A percentile compares a stretch with the other conserved stretches of the same genome.
phyloP scores from a whole-genome alignment of 1,139 yeast species.

The Hansenula anomala region DNA sequence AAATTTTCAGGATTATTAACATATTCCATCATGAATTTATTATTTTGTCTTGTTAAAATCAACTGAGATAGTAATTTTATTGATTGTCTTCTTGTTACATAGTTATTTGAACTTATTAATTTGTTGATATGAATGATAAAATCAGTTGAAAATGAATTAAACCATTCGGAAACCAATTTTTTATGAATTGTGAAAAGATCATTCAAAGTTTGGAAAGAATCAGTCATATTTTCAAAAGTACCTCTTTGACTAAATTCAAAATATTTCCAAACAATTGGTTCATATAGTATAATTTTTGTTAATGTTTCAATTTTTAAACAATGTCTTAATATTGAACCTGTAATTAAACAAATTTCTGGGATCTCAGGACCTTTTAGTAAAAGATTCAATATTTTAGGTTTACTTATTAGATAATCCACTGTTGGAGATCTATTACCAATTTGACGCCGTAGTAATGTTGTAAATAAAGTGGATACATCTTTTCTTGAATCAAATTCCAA shows the following conservation, averaged over 20 bases:
- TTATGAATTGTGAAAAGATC: slow-evolving; percentile 70
- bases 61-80: slow-evolving; percentile 72
- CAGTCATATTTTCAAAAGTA: slow-evolving; percentile 87
- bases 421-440: slow-evolving; percentile 74
- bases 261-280: slow-evolving; percentile 71
- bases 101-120: slow-evolving; percentile 70
- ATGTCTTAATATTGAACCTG: slow-evolving; percentile 81
- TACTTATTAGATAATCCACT: slow-evolving; percentile 70
- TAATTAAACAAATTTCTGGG: slow-evolving; percentile 65
- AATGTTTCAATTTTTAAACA: slow-evolving; percentile 77
- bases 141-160: slow-evolving; percentile 45
- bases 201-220: slow-evolving; percentile 72
- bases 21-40: slow-evolving; percentile 66
- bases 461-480: slow-evolving; percentile 70
- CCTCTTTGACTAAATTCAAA: slow-evolving; percentile 73
- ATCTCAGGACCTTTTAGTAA: slow-evolving; percentile 69
- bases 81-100: slow-evolving; percentile 90
- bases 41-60: slow-evolving; percentile 72
- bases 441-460: slow-evolving; percentile 74
- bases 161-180: slow-evolving; percentile 53
- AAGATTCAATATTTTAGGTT: slow-evolving; percentile 59
- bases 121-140: slow-evolving; percentile 63
- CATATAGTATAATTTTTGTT: slow-evolving; percentile 51
- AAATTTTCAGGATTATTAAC: slow-evolving; percentile 79
- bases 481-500: slow-evolving; percentile 89